Evolutionary conservation across 2,329 filamentous ascomycete species (phyloP).

Genomic region (Ploettnerulaceae sp.): DNA sequence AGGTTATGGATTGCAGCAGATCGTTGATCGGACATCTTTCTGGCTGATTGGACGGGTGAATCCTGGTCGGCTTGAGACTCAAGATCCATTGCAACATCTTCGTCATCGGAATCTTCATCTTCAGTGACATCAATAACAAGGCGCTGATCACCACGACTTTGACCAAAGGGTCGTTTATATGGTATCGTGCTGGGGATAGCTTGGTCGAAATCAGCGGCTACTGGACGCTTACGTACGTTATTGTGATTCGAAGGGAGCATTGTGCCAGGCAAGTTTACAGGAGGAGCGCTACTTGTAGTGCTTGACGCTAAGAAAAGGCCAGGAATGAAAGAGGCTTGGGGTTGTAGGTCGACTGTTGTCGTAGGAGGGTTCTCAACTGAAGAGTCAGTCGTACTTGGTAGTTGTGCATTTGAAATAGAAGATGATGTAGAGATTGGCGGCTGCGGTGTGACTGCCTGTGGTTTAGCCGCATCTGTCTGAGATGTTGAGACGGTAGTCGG

Average conservation of each 20-base stretch:
- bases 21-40: conserved; percentile 24
- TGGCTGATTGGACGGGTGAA: conserved; percentile 25
- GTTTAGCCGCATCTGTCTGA: conserved; percentile 8
- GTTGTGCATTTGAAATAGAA: background rate
- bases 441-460: background rate
- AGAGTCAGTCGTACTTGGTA: conserved; percentile 1
- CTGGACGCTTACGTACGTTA: conserved; percentile 49
- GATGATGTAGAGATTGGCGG: conserved; percentile 1
- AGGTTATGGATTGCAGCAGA: conserved; percentile 38
- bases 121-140: conserved; percentile 86
- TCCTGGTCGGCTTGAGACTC: conserved; percentile 46
- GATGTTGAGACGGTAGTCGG: background rate
- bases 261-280: conserved; percentile 3
- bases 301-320: conserved; percentile 30
- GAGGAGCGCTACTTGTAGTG: conserved; percentile 9
- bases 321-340: conserved; percentile 22
- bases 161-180: conserved; percentile 55
- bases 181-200: conserved; percentile 35
- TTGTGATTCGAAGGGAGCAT: conserved; percentile 6
- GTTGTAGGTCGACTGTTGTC: background rate
- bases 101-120: conserved; percentile 56
- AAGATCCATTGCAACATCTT: conserved; percentile 64
- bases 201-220: conserved; percentile 68
- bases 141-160: conserved; percentile 52
- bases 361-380: too few species aligned